phyloP scores from a whole-genome alignment of 108 stramenopile species.

The Cyclotella kingstonii region DNA sequence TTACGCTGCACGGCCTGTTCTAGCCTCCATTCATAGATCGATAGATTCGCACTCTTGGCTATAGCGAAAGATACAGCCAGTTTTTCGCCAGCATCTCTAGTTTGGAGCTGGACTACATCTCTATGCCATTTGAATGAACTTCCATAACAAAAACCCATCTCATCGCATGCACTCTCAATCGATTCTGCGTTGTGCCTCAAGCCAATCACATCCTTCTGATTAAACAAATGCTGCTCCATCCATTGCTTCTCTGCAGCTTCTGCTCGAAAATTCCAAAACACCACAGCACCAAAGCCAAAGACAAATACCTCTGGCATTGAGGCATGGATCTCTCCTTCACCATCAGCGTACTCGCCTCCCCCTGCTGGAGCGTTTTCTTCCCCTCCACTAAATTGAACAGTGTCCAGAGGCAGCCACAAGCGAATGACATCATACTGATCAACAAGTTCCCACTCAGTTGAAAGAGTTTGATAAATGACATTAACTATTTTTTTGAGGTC shows the following conservation, averaged over 20 bases:
- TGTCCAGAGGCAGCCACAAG: conserved; percentile 31
- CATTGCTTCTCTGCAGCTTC: conserved; percentile 31
- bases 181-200: conserved; percentile 29
- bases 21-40: conserved; percentile 44
- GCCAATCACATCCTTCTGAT: conserved; percentile 31
- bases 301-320: conserved; percentile 51
- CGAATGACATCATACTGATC: conserved; percentile 50
- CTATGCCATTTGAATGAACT: conserved; percentile 35
- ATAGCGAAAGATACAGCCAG: conserved; percentile 49
- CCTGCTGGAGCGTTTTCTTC: conserved; percentile 24
- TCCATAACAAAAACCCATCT: conserved; percentile 49
- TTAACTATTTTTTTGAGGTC: conserved; percentile 41
- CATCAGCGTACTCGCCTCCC: conserved; percentile 32
- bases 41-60: conserved; percentile 38
- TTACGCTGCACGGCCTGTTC: conserved; percentile 44
- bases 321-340: conserved; percentile 35
- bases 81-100: conserved; percentile 51
- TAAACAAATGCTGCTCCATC: conserved; percentile 41
- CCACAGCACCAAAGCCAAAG: conserved; percentile 47
- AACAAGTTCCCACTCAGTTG: conserved; percentile 38
- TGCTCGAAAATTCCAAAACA: conserved; percentile 49
- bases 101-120: conserved; percentile 45
- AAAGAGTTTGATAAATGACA: conserved; percentile 30
- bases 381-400: conserved; percentile 1
- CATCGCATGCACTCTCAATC: conserved; percentile 46